Base-by-base conservation (phyloP, 1,284 basidiomycete species). In the Sanghuangporus sanghuang region DNA sequence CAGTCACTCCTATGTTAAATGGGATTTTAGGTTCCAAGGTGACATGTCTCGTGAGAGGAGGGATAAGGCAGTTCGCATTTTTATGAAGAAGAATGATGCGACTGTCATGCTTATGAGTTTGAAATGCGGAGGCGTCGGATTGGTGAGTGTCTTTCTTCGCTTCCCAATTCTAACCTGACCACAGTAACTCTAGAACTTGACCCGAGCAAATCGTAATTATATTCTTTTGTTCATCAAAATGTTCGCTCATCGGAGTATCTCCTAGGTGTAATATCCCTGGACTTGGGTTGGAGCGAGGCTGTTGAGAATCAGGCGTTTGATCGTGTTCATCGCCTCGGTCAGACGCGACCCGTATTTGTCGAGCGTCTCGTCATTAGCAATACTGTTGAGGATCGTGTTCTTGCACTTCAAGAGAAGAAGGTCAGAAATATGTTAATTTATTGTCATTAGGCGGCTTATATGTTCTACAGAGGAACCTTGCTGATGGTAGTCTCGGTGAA, bases 401-500 rank as follows among this genome's bases (percentile, higher is more conserved):
- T 87, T 39, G 73, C 75, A 0, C 72, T 86, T 68, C 85, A 87
- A 68, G 80, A 83, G 35, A 57, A 57, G 32, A 62, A 48, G 52
- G 61, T 54, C 35, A 7, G 2, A 2, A 2, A 14, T 14, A 52
- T 35, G 46, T 49, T n/a, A n/a, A 6, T 39, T 48, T 60, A 49
- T 7, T 14, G 21, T 7, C n/a, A 27, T 11, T 18, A 32, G 6
- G 1, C 16, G 23, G 27, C 59, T 27, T 57, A 21, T 42, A 48
- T 27, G 9, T 18, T 53, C 53, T 67, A 14, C 61, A 69, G 73
- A 69, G 80, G 77, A 75, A 72, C 38, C 77, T 86, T 12, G 84
- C 85, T 3, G 85, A 86, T 68, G 82, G 83, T 3, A 80, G 80
- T 67, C 75, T 87, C 52, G 85, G 85, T 9, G 85, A 87, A 73